Conservation (phyloP, 805 yeast species). For the Lipomyces kockii region DNA sequence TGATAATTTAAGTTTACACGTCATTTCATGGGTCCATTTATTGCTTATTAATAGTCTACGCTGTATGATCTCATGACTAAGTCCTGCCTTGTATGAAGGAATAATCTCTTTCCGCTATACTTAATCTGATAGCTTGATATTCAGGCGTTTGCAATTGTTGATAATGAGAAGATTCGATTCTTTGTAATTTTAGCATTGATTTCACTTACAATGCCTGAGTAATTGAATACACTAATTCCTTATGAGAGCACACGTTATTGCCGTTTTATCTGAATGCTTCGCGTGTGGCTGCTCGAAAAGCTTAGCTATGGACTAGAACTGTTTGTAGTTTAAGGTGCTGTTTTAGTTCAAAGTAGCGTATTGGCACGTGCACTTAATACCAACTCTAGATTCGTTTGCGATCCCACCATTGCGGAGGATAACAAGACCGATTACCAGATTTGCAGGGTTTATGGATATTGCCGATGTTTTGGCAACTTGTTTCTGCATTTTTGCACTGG, state of each 20-base stretch:
- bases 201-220: too few relatives aligned
- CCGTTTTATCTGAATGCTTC: neutral
- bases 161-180: neutral
- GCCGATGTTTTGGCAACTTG: slow-evolving; percentile 38
- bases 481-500: too few relatives aligned
- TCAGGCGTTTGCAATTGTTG: neutral
- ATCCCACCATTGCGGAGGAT: neutral
- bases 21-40: neutral
- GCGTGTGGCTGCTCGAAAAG: too few relatives aligned
- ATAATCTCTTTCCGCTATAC: too few relatives aligned
- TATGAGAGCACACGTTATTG: too few relatives aligned
- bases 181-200: neutral
- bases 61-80: neutral
- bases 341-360: too few relatives aligned
- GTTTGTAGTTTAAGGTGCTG: too few relatives aligned
- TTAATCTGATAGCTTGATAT: neutral
- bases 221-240: too few relatives aligned
- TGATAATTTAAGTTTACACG: neutral
- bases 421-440: slow-evolving; percentile 28
- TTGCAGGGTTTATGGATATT: slow-evolving; percentile 38
- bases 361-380: too few relatives aligned
- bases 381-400: too few relatives aligned
- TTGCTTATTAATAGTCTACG: neutral
- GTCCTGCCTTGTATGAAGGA: neutral
- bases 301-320: too few relatives aligned